Evolutionary conservation across 345 rosid species (phyloP).

Genomic region (Linum tenue): DNA sequence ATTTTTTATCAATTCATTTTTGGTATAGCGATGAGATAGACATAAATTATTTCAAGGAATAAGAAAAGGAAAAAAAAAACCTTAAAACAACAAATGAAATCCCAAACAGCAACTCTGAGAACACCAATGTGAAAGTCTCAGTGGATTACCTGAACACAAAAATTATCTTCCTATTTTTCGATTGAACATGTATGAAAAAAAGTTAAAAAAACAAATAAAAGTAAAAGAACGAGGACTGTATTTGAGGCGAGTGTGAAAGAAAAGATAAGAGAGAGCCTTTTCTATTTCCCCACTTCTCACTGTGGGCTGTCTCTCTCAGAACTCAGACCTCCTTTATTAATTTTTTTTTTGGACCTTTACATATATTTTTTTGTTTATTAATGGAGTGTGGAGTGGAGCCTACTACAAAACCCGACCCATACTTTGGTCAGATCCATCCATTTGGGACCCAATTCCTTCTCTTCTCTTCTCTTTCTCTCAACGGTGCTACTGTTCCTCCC

Average conservation of each 20-base stretch:
- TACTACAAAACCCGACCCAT: conserved; percentile 21
- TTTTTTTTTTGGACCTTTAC: too few relatives aligned
- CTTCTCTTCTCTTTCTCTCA: neutral
- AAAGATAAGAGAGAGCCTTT: neutral
- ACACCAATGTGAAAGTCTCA: conserved; percentile 13
- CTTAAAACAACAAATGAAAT: neutral
- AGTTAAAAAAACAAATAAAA: neutral
- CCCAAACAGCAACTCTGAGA: conserved; percentile 20
- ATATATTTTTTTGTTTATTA: too few relatives aligned
- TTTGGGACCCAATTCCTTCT: conserved; percentile 25
- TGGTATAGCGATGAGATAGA: too few relatives aligned
- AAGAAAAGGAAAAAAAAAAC: neutral
- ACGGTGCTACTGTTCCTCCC: conserved; percentile 15
- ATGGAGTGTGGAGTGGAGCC: conserved; percentile 31
- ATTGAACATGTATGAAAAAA: conserved; percentile 11
- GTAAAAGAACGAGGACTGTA: too few relatives aligned
- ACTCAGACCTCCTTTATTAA: neutral
- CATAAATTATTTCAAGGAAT: too few relatives aligned
- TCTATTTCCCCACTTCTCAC: neutral
- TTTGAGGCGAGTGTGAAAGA: neutral
- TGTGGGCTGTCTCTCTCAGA: neutral
- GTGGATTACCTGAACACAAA: conserved; percentile 12
- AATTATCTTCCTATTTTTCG: neutral
- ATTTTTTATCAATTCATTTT: too few relatives aligned
- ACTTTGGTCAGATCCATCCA: conserved; percentile 41